phyloP scores from a whole-genome alignment of 371 early-diverging fungal genomes.

The Mortierella sp. region DNA sequence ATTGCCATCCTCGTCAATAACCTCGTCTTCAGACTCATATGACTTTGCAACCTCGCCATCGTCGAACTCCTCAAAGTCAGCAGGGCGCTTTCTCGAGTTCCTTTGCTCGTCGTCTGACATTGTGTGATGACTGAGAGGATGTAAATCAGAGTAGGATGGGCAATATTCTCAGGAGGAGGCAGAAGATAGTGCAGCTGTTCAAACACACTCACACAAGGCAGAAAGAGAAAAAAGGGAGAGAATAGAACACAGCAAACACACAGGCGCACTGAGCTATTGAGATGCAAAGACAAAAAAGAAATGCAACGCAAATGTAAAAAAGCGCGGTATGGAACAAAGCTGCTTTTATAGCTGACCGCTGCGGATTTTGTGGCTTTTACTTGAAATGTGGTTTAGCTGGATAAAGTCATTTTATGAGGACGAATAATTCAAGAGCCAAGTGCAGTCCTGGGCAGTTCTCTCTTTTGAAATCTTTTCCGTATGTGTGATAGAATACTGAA shows the following conservation, averaged over 20 bases:
- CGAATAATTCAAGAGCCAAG: not conserved
- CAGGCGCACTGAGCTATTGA: conserved; percentile 3
- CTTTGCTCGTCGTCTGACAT: conserved; percentile 45
- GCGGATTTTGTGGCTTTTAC: conserved; percentile 1
- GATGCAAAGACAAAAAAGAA: not conserved
- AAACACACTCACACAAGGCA: conserved; percentile 1
- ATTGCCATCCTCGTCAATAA: conserved; percentile 71
- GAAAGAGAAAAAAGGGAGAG: not conserved
- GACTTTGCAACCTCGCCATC: conserved; percentile 65
- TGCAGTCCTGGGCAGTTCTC: conserved; percentile 28
- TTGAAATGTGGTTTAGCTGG: too few species aligned
- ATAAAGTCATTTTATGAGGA: not conserved
- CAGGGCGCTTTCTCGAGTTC: conserved; percentile 44
- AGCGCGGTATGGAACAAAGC: not conserved
- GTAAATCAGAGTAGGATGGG: not conserved
- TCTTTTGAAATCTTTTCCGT: conserved; percentile 57
- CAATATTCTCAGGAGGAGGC: not conserved
- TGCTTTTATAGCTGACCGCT: not conserved
- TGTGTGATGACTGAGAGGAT: conserved; percentile 4
- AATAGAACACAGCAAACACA: conserved; percentile 9
- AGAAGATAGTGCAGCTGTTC: not conserved
- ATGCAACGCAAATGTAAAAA: not conserved
- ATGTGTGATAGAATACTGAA: conserved; percentile 22
- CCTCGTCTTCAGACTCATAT: conserved; percentile 46
- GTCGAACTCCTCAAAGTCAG: conserved; percentile 72